Percentiles rank a stretch among this genome's conserved stretches.
Evolutionary conservation across 2,329 filamentous ascomycete genomes (phyloP).

Genomic region (Botrytis fragariae): DNA sequence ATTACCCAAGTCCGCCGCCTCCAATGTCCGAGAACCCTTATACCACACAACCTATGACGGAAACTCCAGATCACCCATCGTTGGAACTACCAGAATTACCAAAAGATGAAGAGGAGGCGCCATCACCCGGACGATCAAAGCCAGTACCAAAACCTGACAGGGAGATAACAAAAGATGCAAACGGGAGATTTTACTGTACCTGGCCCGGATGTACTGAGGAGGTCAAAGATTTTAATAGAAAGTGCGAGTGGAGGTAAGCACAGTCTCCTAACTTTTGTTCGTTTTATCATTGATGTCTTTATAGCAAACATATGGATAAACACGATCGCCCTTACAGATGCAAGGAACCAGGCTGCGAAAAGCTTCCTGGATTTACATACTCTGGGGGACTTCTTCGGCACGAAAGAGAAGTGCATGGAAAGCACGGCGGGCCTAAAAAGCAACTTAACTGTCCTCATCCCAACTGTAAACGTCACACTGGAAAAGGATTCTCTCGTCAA

Average conservation of each 20-base stretch:
- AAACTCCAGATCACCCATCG: constrained; percentile 25
- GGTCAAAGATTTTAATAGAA: constrained; percentile 67
- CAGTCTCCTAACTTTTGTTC: constrained; percentile 27
- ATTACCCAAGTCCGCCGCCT: constrained; percentile 37
- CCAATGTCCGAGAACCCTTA: constrained; percentile 36
- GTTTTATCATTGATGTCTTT: neutral
- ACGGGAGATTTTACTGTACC: constrained; percentile 76
- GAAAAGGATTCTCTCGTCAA: constrained; percentile 86
- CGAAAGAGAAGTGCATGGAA: constrained; percentile 82
- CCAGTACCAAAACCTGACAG: constrained; percentile 59
- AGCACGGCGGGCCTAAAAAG: constrained; percentile 74
- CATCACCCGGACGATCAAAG: constrained; percentile 42
- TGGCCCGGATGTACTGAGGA: constrained; percentile 66
- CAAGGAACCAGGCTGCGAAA: constrained; percentile 76
- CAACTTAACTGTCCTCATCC: constrained; percentile 80
- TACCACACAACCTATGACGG: constrained; percentile 29
- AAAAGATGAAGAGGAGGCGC: constrained; percentile 35
- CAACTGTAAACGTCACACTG: constrained; percentile 85
- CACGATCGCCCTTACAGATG: constrained; percentile 94
- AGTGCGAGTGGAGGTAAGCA: constrained; percentile 85
- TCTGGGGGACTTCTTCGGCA: constrained; percentile 86
- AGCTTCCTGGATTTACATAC: constrained; percentile 92
- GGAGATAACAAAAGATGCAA: constrained; percentile 57
- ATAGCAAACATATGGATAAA: constrained; percentile 97
- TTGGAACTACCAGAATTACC: constrained; percentile 34